Percentiles rank a stretch among this genome's conserved stretches.
phyloP scores from a whole-genome alignment of 2,329 filamentous ascomycete species.

The Dryadomyces quercivorus region DNA sequence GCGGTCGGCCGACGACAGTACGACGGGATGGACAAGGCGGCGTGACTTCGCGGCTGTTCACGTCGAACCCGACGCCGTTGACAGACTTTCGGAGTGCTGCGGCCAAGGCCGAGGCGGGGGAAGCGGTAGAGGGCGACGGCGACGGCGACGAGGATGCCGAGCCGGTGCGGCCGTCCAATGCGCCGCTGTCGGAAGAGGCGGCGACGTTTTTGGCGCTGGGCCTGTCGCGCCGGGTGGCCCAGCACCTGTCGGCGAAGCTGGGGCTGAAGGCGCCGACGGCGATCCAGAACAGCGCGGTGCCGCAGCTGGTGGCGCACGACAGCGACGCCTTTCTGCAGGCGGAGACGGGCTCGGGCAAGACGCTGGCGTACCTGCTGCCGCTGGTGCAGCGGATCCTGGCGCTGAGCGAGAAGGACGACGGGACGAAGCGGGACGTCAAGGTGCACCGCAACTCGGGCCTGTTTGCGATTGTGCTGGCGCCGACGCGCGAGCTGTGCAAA shows the following conservation, averaged over 20 bases:
- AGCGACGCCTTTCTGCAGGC: conserved; percentile 93
- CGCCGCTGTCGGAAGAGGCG: conserved; percentile 70
- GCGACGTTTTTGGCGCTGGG: conserved; percentile 81
- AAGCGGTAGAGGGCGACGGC: conserved; percentile 16
- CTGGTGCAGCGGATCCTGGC: conserved; percentile 80
- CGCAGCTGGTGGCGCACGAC: conserved; percentile 66
- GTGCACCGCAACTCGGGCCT: conserved; percentile 78
- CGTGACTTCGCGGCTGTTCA: conserved; percentile 84
- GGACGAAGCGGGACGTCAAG: conserved; percentile 29
- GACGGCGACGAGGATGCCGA: conserved; percentile 31
- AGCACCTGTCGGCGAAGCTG: conserved; percentile 75
- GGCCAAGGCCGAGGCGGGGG: conserved; percentile 25
- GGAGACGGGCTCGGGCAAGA: conserved; percentile 95
- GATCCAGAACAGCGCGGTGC: conserved; percentile 83
- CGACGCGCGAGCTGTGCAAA: conserved; percentile 86
- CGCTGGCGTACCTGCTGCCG: conserved; percentile 85
- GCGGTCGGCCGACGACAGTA: neutral
- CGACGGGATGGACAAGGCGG: conserved; percentile 3
- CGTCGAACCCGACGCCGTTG: conserved; percentile 68
- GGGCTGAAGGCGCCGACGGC: conserved; percentile 82
- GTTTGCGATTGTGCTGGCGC: conserved; percentile 88
- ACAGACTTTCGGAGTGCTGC: conserved; percentile 36
- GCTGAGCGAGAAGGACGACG: conserved; percentile 47
- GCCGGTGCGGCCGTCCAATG: conserved; percentile 66
- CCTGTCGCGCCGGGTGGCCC: conserved; percentile 65